Evolutionary conservation across 495 filamentous ascomycete species (phyloP), one percentile per base, ranked within the genome.

Genomic region (Cairneyella variabilis): DNA sequence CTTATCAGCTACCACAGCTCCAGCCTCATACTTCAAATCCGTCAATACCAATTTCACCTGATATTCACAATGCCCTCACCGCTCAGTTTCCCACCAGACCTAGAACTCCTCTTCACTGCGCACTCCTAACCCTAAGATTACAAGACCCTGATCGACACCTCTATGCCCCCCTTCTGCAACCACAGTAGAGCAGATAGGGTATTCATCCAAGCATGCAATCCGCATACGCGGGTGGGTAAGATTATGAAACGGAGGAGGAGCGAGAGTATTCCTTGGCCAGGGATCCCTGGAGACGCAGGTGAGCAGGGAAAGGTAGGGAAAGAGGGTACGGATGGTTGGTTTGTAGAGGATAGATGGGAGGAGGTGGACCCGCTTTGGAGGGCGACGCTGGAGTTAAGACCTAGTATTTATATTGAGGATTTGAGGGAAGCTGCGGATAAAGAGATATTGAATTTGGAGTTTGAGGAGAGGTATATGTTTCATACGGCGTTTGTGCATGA

Each of bases 401-500:
- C 1, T 25, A 48, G 36, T 21, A 56, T 56, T 21, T 51, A 56
- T 11, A 14, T 56, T 14, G 54, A 56, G 23, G 28, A 56, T 42
- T 16, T 45, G 1, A 21, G 32, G 11, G 34, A 37, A 38, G 47
- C 46, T 7, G 46, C 54, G 1, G 37, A 27, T 14, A 47, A 51
- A 38, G 38, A 47, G 14, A 26, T 46, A 16, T 21, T 51, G 22
- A 56, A 46, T 25, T 18, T 50, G 9, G 46, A 56, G 5, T 51
- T 56, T 27, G 47, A 56, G 38, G 39, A n/a, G 7, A 34, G 20
- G 40, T 51, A 51, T 40, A 56, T 56, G 53, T 38, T 43, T 10
- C 54, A 56, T 26, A 51, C 38, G 14, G 46, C 54, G 1, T 56
- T 56, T 23, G 39, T 56, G n/a, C 54, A 51, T 38, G 54, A 27